Evolutionary conservation across 495 filamentous ascomycete genomes (phyloP).

Genomic region (Penicillium odoratum): DNA sequence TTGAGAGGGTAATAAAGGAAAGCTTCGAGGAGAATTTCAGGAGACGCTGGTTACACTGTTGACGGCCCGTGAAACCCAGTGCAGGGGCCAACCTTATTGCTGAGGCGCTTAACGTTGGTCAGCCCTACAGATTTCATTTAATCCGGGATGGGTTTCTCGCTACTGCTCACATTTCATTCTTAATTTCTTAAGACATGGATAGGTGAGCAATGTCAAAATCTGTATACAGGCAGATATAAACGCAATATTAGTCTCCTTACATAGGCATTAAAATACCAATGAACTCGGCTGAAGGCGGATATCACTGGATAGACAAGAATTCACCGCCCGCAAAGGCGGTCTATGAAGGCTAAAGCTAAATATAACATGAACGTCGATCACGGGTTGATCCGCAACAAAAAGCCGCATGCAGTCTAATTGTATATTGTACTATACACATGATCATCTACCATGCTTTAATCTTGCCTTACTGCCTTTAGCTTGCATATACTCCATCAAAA

Average conservation of each 20-base stretch:
- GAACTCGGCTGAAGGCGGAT: background rate
- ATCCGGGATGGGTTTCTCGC: background rate
- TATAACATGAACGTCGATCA: background rate
- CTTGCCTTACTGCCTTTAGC: background rate
- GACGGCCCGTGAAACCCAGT: constrained; percentile 9
- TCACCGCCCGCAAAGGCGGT: background rate
- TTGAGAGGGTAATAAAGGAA: background rate
- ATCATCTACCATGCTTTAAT: background rate
- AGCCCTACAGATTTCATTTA: background rate
- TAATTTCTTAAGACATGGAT: background rate
- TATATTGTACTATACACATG: background rate
- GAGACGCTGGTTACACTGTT: background rate
- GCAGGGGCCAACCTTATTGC: constrained; percentile 7
- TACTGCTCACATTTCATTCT: background rate
- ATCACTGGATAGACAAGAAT: background rate
- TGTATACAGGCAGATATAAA: too few species aligned
- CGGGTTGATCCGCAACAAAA: background rate
- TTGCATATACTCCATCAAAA: background rate
- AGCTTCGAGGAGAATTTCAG: background rate
- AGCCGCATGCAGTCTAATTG: background rate
- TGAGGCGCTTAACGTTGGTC: background rate
- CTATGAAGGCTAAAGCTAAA: background rate
- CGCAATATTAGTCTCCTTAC: too few species aligned
- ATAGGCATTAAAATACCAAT: background rate
- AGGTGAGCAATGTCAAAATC: too few species aligned